Evolutionary conservation across 2,329 filamentous ascomycete genomes (phyloP).

Genomic region (Nothopassalora personata): DNA sequence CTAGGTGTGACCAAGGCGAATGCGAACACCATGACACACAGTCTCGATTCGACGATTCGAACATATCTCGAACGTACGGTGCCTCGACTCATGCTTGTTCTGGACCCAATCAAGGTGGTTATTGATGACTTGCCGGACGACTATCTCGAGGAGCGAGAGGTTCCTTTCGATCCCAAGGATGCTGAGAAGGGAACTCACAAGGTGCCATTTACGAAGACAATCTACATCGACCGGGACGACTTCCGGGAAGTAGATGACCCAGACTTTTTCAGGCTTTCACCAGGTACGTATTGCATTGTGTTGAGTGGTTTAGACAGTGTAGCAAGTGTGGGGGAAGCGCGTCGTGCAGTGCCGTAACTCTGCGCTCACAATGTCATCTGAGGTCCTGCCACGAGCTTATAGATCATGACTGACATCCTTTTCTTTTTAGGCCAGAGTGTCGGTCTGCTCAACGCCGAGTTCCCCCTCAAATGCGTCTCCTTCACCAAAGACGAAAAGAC

Average conservation of each 20-base stretch:
- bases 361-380: too few species aligned
- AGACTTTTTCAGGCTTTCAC: constrained; percentile 73
- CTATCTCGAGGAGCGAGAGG: constrained; percentile 57
- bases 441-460: constrained; percentile 65
- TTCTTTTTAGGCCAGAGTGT: constrained; percentile 56
- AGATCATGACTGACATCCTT: too few species aligned
- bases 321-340: too few species aligned
- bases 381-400: too few species aligned
- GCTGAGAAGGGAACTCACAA: constrained; percentile 58
- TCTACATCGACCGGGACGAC: constrained; percentile 80
- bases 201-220: constrained; percentile 64
- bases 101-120: constrained; percentile 76
- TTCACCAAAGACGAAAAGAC: constrained; percentile 62
- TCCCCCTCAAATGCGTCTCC: constrained; percentile 62
- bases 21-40: constrained; percentile 70
- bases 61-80: constrained; percentile 84
- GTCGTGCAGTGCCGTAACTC: too few species aligned
- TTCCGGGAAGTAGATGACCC: constrained; percentile 68
- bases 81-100: constrained; percentile 80
- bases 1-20: constrained; percentile 81
- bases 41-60: constrained; percentile 81
- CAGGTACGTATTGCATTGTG: constrained; percentile 26
- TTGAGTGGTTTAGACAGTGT: too few species aligned
- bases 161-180: constrained; percentile 80
- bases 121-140: constrained; percentile 73